A percentile compares a stretch with the other conserved stretches of the same genome.
phyloP scores from a whole-genome alignment of 768 basidiomycete genomes.

The Sutorius australiensis region DNA sequence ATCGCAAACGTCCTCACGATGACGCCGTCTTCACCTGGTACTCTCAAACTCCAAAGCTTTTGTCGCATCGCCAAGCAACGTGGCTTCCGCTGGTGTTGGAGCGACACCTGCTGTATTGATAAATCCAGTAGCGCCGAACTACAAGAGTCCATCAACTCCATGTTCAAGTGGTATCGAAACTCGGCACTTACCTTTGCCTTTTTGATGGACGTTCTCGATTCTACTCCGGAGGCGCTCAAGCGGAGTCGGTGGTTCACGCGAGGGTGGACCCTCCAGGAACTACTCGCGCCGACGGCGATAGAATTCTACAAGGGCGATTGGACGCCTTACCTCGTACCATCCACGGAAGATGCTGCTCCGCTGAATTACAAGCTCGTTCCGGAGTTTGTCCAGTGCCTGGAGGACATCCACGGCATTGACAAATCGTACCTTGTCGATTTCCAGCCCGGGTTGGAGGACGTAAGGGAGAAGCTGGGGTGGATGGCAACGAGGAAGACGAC shows the following conservation, averaged over 20 bases:
- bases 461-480: constrained; percentile 28
- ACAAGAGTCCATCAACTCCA: constrained; percentile 30
- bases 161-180: constrained; percentile 33
- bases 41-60: constrained; percentile 20
- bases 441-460: constrained; percentile 23
- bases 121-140: constrained; percentile 29
- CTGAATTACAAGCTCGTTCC: constrained; percentile 25
- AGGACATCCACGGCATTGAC: constrained; percentile 18
- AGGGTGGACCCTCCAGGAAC: constrained; percentile 29
- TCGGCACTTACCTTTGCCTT: constrained; percentile 31
- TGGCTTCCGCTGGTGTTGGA: constrained; percentile 26
- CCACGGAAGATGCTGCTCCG: neutral
- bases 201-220: constrained; percentile 19
- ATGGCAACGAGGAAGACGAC: constrained; percentile 27
- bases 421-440: constrained; percentile 19
- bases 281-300: constrained; percentile 25
- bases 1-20: constrained; percentile 17
- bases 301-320: constrained; percentile 27
- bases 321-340: constrained; percentile 13
- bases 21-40: constrained; percentile 14
- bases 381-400: constrained; percentile 16
- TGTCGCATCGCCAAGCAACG: constrained; percentile 18
- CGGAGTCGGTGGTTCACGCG: constrained; percentile 25
- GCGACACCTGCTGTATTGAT: constrained; percentile 31
- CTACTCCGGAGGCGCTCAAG: constrained; percentile 12